Conservation (phyloP, 129 eudicot species). For the Heracleum sosnowskyi region DNA sequence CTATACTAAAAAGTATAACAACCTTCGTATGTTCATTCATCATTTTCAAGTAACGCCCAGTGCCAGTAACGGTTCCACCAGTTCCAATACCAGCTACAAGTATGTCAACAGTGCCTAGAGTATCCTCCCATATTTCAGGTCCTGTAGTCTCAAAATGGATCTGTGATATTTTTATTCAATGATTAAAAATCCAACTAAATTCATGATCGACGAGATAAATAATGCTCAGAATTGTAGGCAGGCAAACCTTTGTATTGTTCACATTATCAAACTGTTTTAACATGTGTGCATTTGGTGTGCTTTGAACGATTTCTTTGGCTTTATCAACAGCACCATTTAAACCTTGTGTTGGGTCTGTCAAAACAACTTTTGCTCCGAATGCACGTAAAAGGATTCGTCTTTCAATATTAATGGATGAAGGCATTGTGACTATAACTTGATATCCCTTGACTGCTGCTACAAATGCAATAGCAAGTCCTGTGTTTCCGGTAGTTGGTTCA, state of each 20-base stretch:
- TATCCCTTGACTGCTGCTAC: constrained; percentile 30
- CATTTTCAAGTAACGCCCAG: constrained; percentile 27
- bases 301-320: constrained; percentile 24
- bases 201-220: not conserved
- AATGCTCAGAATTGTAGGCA: not conserved
- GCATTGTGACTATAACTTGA: constrained; percentile 27
- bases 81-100: constrained; percentile 32
- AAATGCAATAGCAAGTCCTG: constrained; percentile 32
- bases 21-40: constrained; percentile 27
- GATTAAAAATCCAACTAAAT: not conserved
- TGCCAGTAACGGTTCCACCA: constrained; percentile 31
- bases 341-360: constrained; percentile 26
- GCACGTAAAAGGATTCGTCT: constrained; percentile 29
- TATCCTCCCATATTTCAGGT: constrained; percentile 41
- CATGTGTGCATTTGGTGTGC: constrained; percentile 29
- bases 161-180: constrained; percentile 10
- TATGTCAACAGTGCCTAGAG: constrained; percentile 25
- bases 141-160: constrained; percentile 33
- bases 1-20: not conserved
- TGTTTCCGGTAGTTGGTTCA: constrained; percentile 31
- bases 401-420: constrained; percentile 27
- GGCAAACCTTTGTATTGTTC: constrained; percentile 25
- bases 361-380: constrained; percentile 28
- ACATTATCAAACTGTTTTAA: constrained; percentile 29
- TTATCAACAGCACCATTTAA: constrained; percentile 28